Conservation (phyloP, 2,329 filamentous ascomycete species). For the Exophiala aquamarina region DNA sequence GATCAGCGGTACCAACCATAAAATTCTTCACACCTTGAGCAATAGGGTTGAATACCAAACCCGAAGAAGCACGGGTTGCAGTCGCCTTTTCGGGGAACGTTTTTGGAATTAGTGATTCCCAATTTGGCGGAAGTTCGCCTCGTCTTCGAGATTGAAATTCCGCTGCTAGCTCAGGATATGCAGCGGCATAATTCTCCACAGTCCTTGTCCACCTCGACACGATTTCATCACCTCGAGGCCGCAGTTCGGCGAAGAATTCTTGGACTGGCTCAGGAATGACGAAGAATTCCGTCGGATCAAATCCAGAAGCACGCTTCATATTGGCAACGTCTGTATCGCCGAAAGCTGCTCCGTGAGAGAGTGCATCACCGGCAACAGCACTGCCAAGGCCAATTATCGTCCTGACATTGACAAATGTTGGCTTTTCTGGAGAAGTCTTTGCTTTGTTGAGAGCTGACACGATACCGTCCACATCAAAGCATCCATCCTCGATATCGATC, state of each 20-base stretch:
- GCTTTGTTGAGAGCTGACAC: slow-evolving; percentile 47
- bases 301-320: slow-evolving; percentile 54
- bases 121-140: slow-evolving; percentile 51
- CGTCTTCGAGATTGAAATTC: slow-evolving; percentile 51
- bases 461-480: slow-evolving; percentile 50
- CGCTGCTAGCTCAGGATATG: slow-evolving; percentile 48
- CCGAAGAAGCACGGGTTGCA: slow-evolving; percentile 49
- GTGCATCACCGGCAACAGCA: slow-evolving; percentile 50
- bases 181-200: slow-evolving; percentile 43
- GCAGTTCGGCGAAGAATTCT: slow-evolving; percentile 54
- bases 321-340: slow-evolving; percentile 54
- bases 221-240: slow-evolving; percentile 45
- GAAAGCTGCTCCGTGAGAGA: slow-evolving; percentile 60
- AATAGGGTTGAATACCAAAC: slow-evolving; percentile 54
- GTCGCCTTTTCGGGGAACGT: slow-evolving; percentile 52
- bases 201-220: slow-evolving; percentile 52
- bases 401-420: slow-evolving; percentile 57
- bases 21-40: slow-evolving; percentile 49
- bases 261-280: slow-evolving; percentile 48
- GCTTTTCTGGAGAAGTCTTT: slow-evolving; percentile 40
- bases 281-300: slow-evolving; percentile 51
- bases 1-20: slow-evolving; percentile 56
- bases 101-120: slow-evolving; percentile 52
- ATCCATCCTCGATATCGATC: slow-evolving; percentile 54
- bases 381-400: slow-evolving; percentile 55